Conservation (phyloP, 1,139 yeast species). For the Candida sp. region DNA sequence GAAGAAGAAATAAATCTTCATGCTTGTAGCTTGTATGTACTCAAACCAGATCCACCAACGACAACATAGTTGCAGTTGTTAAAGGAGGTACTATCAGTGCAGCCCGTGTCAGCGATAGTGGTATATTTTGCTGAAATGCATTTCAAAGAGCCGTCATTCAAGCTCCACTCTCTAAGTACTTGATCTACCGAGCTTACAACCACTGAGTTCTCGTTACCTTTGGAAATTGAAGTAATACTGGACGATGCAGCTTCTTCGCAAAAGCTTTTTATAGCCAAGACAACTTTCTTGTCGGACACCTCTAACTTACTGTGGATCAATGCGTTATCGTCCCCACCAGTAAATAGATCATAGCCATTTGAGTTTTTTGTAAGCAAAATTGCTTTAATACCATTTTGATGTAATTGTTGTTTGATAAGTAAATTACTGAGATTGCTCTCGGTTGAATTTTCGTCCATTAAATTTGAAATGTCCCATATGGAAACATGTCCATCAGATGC, state of each 20-base stretch:
- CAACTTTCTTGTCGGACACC: conserved; percentile 13
- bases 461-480: conserved; percentile 49
- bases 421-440: conserved; percentile 17
- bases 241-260: conserved; percentile 73
- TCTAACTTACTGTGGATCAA: conserved; percentile 43
- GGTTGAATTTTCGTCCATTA: neutral
- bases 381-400: conserved; percentile 82
- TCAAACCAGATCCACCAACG: conserved; percentile 72
- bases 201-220: conserved; percentile 16
- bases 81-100: conserved; percentile 41
- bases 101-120: conserved; percentile 90
- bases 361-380: conserved; percentile 18
- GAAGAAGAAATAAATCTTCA: conserved; percentile 3
- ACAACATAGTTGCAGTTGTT: conserved; percentile 28
- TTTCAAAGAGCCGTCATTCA: conserved; percentile 23
- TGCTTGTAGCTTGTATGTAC: conserved; percentile 39
- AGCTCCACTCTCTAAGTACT: conserved; percentile 62
- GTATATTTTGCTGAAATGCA: conserved; percentile 54
- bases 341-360: conserved; percentile 35
- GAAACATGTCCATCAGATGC: conserved; percentile 84
- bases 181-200: conserved; percentile 79
- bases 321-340: conserved; percentile 96
- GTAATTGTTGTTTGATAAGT: conserved; percentile 51
- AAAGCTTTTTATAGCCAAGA: conserved; percentile 25
- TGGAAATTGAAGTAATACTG: conserved; percentile 68